Evolutionary conservation across 2,329 filamentous ascomycete species (phyloP).

Genomic region (Pyricularia grisea): DNA sequence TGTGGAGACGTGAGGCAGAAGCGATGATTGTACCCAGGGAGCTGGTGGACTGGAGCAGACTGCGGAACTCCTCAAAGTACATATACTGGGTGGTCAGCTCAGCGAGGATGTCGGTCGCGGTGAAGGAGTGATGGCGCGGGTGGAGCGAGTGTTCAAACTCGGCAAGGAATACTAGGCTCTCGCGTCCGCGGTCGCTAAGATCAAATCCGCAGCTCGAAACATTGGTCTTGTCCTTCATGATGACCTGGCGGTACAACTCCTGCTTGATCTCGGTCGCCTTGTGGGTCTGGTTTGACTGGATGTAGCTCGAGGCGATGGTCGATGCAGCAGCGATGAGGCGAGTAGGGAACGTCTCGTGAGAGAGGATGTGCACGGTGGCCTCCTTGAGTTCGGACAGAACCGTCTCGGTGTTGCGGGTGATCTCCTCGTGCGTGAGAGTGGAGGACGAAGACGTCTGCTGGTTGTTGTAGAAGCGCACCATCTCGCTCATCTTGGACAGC

Average conservation of each 20-base stretch:
- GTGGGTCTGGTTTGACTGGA: neutral
- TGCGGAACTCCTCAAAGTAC: neutral
- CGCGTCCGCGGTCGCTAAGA: neutral
- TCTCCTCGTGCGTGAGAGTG: neutral
- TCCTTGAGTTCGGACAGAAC: neutral
- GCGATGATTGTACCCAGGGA: neutral
- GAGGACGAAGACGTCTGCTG: neutral
- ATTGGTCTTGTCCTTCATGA: neutral
- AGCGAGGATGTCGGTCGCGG: neutral
- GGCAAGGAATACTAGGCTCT: neutral
- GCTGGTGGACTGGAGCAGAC: neutral
- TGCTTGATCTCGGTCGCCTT: neutral
- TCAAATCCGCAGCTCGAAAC: neutral
- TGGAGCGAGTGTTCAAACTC: neutral
- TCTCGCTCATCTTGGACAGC: neutral
- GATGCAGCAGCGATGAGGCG: neutral
- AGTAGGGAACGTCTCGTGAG: neutral
- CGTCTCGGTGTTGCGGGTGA: neutral
- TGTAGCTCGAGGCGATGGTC: neutral
- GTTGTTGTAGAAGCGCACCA: slow-evolving; percentile 1
- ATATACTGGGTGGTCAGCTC: neutral
- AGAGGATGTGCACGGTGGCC: neutral
- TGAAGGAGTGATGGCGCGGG: neutral
- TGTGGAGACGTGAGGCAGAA: neutral
- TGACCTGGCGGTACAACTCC: neutral